Conservation (phyloP, 1,139 yeast species). For the Blastobotrys raffinosifermentans region DNA sequence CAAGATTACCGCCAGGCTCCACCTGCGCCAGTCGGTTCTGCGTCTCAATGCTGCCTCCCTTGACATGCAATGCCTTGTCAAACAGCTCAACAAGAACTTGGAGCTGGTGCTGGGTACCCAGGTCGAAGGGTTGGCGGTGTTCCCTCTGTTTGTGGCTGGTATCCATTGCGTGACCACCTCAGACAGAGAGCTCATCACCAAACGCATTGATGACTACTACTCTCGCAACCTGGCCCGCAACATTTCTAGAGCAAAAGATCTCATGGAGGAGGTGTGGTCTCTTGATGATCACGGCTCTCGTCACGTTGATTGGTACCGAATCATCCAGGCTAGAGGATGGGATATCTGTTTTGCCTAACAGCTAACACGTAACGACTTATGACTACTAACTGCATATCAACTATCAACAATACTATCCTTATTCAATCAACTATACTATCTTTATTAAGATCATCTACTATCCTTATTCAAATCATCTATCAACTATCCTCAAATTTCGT, state of each 20-base stretch:
- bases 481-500: too few relatives aligned
- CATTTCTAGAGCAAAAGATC: constrained; percentile 50
- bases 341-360: constrained; percentile 64
- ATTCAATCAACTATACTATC: too few relatives aligned
- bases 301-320: constrained; percentile 61
- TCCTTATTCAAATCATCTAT: too few relatives aligned
- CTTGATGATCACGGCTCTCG: constrained; percentile 42
- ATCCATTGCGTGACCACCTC: constrained; percentile 51
- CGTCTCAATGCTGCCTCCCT: constrained; percentile 57
- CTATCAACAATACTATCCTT: too few relatives aligned
- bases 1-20: constrained; percentile 64
- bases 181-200: constrained; percentile 44
- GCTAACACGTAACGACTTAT: too few relatives aligned
- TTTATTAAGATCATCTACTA: too few relatives aligned
- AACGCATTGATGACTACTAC: constrained; percentile 51
- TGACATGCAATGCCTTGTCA: constrained; percentile 56
- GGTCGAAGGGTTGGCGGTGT: constrained; percentile 66
- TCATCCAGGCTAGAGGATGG: constrained; percentile 67
- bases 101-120: constrained; percentile 60
- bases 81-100: constrained; percentile 50
- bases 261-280: constrained; percentile 57
- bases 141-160: constrained; percentile 75
- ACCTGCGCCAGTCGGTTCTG: constrained; percentile 57
- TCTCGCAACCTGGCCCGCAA: constrained; percentile 64
- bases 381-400: too few relatives aligned